Conservation (phyloP, 306 rosid genomes). For the Citrullus mucosospermus region DNA sequence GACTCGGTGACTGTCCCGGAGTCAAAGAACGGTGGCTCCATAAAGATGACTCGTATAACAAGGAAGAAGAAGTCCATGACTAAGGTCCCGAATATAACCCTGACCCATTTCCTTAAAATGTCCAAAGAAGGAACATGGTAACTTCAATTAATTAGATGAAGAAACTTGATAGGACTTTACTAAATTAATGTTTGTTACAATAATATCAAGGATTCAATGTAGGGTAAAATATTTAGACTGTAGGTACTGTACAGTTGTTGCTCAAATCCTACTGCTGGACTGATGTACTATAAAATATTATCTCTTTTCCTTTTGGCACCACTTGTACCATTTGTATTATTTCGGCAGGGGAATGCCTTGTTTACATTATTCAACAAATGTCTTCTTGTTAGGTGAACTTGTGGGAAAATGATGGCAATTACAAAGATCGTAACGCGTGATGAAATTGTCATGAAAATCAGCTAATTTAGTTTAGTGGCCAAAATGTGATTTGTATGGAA, state of each 20-base stretch:
- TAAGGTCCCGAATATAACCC: constrained; percentile 42
- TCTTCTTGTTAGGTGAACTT: background rate
- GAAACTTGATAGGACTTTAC: background rate
- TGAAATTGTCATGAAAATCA: too few species aligned
- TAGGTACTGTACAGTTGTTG: background rate
- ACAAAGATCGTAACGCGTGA: background rate
- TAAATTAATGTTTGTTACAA: background rate
- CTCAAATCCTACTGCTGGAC: background rate
- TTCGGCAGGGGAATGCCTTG: background rate
- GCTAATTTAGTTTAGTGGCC: too few species aligned
- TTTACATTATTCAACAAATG: background rate
- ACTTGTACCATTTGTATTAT: background rate
- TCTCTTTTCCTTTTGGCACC: background rate
- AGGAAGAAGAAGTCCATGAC: constrained; percentile 43
- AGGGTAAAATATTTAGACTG: background rate
- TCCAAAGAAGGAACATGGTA: constrained; percentile 82
- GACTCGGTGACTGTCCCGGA: constrained; percentile 43
- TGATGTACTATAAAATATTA: background rate
- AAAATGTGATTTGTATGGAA: too few species aligned
- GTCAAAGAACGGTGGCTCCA: constrained; percentile 15
- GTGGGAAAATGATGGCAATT: background rate
- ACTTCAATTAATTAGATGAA: constrained; percentile 7
- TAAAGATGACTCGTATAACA: constrained; percentile 56
- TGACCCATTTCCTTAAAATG: constrained; percentile 72
- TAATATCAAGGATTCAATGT: background rate